These are phyloP conservation scores for Pseudocercospora fijiensis DNA, from an alignment of 2,329 filamentous ascomycete species.

Conservation along the genomic window DNA sequence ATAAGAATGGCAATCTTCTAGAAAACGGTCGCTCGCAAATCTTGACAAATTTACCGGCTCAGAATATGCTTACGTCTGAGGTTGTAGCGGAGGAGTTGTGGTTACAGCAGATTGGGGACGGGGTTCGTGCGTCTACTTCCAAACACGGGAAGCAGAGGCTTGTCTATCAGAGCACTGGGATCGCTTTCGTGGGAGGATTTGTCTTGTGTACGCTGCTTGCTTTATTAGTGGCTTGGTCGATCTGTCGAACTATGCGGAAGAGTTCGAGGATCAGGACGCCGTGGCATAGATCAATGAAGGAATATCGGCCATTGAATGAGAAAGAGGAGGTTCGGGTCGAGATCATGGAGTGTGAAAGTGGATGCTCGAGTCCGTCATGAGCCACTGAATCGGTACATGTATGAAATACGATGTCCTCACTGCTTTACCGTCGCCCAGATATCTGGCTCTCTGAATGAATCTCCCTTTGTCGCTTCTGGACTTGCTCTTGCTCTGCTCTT, in stretches of 20 bases:
- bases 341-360: background rate
- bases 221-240: background rate
- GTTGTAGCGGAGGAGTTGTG: constrained; percentile 4
- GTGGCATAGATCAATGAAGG: background rate
- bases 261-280: background rate
- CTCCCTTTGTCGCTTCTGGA: constrained; percentile 40
- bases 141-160: background rate
- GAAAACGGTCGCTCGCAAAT: background rate
- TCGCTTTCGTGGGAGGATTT: background rate
- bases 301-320: background rate
- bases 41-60: background rate
- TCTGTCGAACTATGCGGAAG: background rate
- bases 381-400: background rate
- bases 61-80: background rate
- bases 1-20: background rate
- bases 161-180: background rate
- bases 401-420: background rate
- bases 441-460: constrained; percentile 18
- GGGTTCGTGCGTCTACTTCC: background rate
- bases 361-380: background rate
- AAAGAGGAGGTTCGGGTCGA: background rate
- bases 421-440: background rate
- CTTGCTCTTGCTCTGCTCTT: too few species aligned
- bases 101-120: background rate
- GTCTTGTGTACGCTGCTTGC: background rate